Base-by-base conservation (phyloP, 805 yeast species). In the Candida ovalis region DNA sequence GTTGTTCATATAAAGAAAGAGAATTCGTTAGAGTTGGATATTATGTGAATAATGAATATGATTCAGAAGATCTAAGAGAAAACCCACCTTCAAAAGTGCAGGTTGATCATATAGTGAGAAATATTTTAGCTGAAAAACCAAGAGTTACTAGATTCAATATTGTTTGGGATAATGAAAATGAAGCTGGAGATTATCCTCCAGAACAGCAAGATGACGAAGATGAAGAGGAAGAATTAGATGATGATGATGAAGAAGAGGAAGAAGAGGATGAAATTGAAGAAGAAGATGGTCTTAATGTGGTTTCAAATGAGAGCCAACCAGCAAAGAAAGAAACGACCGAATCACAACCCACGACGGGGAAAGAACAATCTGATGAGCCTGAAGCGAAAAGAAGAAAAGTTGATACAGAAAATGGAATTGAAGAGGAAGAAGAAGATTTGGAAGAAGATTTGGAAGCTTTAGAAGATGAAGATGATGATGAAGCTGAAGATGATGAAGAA, bases 1-100 rank as follows among this genome's bases (percentile, higher is more conserved):
- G 96, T 50, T 94, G 99, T 67, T 85, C 97, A 0, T 94, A 94
- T 62, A 87, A 89, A 43, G 96, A 88, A 47, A 77, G 92, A 54
- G 98, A 94, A 66, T 94, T 94, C 71, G 99, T 94, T 1, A 75
- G 98, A 51, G 99, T 94, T 4, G 99, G 99, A 0, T 94, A 94
- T 70, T 94, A 94, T 62, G 99, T 94, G 50, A 94, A 94, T 70
- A 94, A 94, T 68, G 99, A 94, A 62, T 94, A 94, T 61, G 97
- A 92, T 62, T 75, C 84, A 15, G 98, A 92, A 63, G 98, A 94
- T 59, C 70, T 94, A 59, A 77, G 97, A 48, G 96, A 90, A 62
- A 88, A 87, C 55, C 97, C 97, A 1, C 98, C 98, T 2, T 80
- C 84, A 1, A 88, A 90, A 62, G 97, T 92, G 1, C 96, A 88